Evolutionary conservation across 164 flowering plant genomes (phyloP), one percentile per base, ranked within the genome.

Genomic region (Annona squamosa): DNA sequence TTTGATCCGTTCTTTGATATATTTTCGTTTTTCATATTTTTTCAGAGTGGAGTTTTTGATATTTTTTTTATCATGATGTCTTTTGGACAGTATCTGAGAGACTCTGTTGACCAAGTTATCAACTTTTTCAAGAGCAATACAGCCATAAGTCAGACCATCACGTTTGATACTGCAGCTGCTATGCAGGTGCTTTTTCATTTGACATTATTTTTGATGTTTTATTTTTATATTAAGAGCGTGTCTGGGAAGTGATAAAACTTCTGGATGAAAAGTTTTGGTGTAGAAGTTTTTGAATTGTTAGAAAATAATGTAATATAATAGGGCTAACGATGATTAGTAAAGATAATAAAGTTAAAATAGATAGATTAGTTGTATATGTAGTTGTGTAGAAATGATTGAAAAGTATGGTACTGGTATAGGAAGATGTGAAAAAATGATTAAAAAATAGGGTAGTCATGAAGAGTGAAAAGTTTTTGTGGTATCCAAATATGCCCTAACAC

Each of bases 101-200:
- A 92, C 59, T 82, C 97, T 57, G 80, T 96, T 69, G 89, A 86
- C 74, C 87, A 86, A 84, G 89, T 96, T 66, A 42, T 88, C 73
- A 79, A 85, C 26, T 96, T 96, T 69, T 96, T 93, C 80, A 84
- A 85, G 79, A 92, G 91, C 73, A 85, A 84, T 76, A 78, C 90
- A 48, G 89, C 87, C 78, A 88, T 93, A 65, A 93, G 97, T 81
- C 97, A 91, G 82, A 85, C 91, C 41, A 74, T 96, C 76, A 97
- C 97, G 72, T 65, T 91, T 84, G 99, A 96, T 86, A 89, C 99
- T 76, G 99, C 95, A 63, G 93, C 97, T 70, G 99, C 99, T 48
- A 89, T 96, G 52, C 99, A 96, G 98, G 99, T 96, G 65, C 70
- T 68, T 12, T 65, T 48, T 41, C 9, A 1, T 13, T 66, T 65